These are phyloP conservation scores for Fraxinus latifolia DNA, from an alignment of 305 asterid species.

Conservation along the genomic window DNA sequence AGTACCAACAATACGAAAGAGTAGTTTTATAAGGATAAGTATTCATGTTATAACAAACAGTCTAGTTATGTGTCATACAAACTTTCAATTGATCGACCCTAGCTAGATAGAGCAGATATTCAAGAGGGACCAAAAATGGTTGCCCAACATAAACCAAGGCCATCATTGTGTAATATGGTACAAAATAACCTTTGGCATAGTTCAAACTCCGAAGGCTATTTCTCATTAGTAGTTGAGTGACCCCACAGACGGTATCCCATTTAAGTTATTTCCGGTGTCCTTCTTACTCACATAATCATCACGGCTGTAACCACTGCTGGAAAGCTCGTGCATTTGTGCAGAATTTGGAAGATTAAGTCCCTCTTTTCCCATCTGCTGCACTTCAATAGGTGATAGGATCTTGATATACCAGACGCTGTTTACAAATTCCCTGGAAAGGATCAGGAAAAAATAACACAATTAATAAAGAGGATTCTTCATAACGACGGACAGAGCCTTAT, in stretches of 20 bases:
- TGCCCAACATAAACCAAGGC: slow-evolving; percentile 25
- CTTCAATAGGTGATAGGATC: slow-evolving; percentile 85
- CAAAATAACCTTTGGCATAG: slow-evolving; percentile 27
- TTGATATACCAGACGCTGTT: slow-evolving; percentile 86
- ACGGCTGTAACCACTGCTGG: slow-evolving; percentile 38
- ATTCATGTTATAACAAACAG: slow-evolving; percentile 37
- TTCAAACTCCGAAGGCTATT: background rate
- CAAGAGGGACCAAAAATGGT: slow-evolving; percentile 17
- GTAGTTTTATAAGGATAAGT: slow-evolving; percentile 22
- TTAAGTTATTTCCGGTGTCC: slow-evolving; percentile 48
- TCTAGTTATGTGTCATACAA: slow-evolving; percentile 29
- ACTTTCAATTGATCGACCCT: slow-evolving; percentile 26
- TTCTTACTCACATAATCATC: slow-evolving; percentile 54
- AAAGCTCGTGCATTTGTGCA: slow-evolving; percentile 39
- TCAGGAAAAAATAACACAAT: background rate
- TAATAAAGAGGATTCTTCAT: background rate
- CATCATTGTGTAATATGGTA: slow-evolving; percentile 30
- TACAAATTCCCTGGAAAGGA: slow-evolving; percentile 69
- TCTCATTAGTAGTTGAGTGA: slow-evolving; percentile 55
- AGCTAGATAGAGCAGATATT: slow-evolving; percentile 30
- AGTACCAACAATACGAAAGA: slow-evolving; percentile 14
- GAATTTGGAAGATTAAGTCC: slow-evolving; percentile 67
- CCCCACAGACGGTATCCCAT: slow-evolving; percentile 63
- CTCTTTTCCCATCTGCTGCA: slow-evolving; percentile 88
- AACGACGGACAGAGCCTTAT: background rate